Evolutionary conservation across 2,329 filamentous ascomycete species (phyloP).

Genomic region (Alternaria sp.): DNA sequence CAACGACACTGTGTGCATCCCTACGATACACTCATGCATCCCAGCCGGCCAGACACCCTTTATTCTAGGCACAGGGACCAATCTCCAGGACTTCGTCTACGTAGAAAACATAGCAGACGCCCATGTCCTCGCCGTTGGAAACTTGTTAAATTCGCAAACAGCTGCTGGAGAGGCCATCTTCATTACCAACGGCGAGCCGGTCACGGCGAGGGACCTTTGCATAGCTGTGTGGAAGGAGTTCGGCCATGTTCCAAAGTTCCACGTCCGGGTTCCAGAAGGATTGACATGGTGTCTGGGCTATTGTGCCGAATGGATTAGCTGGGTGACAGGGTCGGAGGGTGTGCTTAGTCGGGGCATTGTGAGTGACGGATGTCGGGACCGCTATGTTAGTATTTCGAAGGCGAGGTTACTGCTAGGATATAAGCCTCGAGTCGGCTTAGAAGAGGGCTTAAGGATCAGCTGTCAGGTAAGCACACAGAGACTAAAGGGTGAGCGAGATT

Average conservation of each 20-base stretch:
- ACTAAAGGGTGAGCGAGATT: not conserved
- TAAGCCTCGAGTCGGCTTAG: conserved; percentile 56
- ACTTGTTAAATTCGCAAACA: conserved; percentile 67
- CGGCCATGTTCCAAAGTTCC: conserved; percentile 58
- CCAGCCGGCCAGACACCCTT: conserved; percentile 72
- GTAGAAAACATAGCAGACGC: conserved; percentile 75
- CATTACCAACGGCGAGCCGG: conserved; percentile 85
- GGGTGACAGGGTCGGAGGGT: conserved; percentile 52
- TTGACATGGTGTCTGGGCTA: conserved; percentile 58
- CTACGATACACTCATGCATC: conserved; percentile 75
- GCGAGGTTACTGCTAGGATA: conserved; percentile 61
- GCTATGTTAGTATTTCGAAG: conserved; percentile 62
- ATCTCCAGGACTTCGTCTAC: conserved; percentile 75
- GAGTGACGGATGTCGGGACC: conserved; percentile 59
- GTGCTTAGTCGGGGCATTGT: conserved; percentile 62
- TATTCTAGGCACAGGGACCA: conserved; percentile 78
- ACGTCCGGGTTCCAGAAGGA: conserved; percentile 56
- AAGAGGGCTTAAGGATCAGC: conserved; percentile 54
- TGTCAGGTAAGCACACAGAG: conserved; percentile 32
- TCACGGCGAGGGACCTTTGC: conserved; percentile 91
- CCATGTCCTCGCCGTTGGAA: conserved; percentile 79
- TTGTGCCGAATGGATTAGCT: conserved; percentile 56
- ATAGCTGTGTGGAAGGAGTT: conserved; percentile 75
- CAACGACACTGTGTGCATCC: conserved; percentile 78
- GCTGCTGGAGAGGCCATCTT: conserved; percentile 83